Conservation (phyloP, 345 rosid genomes). For the Eucalyptus cloeziana region DNA sequence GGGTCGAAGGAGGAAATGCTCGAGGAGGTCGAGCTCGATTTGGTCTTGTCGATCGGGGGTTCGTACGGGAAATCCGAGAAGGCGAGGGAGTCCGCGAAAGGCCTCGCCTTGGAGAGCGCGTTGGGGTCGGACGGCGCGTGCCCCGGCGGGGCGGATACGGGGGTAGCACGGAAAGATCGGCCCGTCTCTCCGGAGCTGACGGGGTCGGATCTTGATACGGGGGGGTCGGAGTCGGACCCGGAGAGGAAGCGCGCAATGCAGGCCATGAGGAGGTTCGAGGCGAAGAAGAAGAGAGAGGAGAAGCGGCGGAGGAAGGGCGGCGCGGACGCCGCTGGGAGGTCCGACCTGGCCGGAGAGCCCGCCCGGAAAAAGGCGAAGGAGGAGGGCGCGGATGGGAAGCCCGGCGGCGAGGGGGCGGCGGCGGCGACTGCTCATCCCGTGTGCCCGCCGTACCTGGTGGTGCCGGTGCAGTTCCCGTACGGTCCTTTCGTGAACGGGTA, state of each 20-base stretch:
- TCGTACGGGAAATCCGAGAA: not conserved
- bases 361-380: not conserved
- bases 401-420: not conserved
- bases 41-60: conserved; percentile 54
- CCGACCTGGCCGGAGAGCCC: not conserved
- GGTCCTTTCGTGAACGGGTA: not conserved
- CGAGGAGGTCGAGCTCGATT: conserved; percentile 40
- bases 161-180: not conserved
- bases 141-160: not conserved
- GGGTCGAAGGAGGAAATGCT: not conserved
- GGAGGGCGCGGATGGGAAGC: not conserved
- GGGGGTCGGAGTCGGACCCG: not conserved
- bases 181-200: not conserved
- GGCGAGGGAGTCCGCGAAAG: not conserved
- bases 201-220: not conserved
- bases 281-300: conserved; percentile 32
- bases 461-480: conserved; percentile 5
- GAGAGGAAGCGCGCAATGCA: conserved; percentile 14
- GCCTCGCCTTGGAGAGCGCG: not conserved
- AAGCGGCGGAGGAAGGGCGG: conserved; percentile 12
- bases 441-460: not conserved
- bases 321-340: not conserved
- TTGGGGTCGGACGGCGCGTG: not conserved
- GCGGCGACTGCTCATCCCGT: not conserved
- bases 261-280: conserved; percentile 25